These are phyloP conservation scores for Lithospermum erythrorhizon DNA, from an alignment of 257 asterid genomes.

Conservation along the genomic window DNA sequence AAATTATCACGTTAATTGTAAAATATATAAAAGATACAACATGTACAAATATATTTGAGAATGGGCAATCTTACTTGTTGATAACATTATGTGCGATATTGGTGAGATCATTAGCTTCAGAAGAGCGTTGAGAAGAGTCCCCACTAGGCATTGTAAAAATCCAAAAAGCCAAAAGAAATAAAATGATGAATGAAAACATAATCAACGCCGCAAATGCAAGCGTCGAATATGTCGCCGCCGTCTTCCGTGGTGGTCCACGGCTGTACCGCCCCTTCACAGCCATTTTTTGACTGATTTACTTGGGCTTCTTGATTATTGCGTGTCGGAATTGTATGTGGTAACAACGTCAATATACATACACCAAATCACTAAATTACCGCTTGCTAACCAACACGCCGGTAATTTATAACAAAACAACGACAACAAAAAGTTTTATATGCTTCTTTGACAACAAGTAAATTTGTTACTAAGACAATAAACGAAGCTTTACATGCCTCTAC, in stretches of 20 bases:
- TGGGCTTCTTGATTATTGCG: background rate
- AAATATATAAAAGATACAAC: no score
- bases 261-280: constrained; percentile 67
- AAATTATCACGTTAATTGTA: no score
- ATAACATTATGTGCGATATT: constrained; percentile 45
- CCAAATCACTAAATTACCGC: no score
- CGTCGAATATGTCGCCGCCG: constrained; percentile 35
- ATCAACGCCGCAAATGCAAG: constrained; percentile 34
- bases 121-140: constrained; percentile 24
- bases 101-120: constrained; percentile 61
- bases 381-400: no score
- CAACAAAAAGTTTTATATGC: no score
- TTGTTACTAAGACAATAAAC: no score
- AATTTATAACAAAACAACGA: no score
- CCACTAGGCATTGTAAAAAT: constrained; percentile 49
- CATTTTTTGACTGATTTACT: constrained; percentile 20
- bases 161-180: constrained; percentile 45
- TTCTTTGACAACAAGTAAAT: no score
- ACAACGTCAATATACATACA: no score
- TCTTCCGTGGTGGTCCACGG: constrained; percentile 36
- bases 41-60: no score
- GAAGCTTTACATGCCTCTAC: no score
- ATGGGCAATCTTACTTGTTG: constrained; percentile 24
- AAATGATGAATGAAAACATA: constrained; percentile 37
- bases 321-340: no score